Base-by-base conservation (phyloP, 768 basidiomycete genomes). In the Leucogyrophana mollusca region DNA sequence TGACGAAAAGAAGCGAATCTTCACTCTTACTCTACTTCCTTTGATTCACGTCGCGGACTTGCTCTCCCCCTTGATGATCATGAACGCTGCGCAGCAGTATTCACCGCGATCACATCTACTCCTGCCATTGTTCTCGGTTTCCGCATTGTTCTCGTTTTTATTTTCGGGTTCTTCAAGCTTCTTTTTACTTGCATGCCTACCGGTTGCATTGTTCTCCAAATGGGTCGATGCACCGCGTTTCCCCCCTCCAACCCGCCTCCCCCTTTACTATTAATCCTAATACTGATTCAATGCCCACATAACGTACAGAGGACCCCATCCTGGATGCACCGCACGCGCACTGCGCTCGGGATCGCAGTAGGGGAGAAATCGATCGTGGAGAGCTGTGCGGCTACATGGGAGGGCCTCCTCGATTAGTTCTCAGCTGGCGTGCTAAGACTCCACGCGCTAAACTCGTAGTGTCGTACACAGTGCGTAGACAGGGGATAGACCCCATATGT, bases 351-450 rank as follows among this genome's bases (percentile, higher is more conserved):
- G 6, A 51, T 80, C 41, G 71, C 73, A 35, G 64, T 82, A 51
- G 68, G 69, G 4, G 81, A 83, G 50, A 56, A 63, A 25, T 79
- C 81, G 3, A 64, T 84, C 32, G 62, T 83, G 49, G 73, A 81
- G 45, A 73, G 74, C 47, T 81, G 81, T 52, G 60, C 65, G 38
- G 65, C 70, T 34, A 53, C 60, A 23, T 83, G 77, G 82, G 62
- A 49, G 14, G 68, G 36, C 16, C 21, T 64, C 36, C 36, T 56
- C 23, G 9, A 30, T 30, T 6, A 30, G 6, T 30, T 30, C 13
- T 30, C 7, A 13, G 6, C 7, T 30, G 13, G 27, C 13, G 13
- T 6, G 27, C 27, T 30, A 6, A 6, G 13, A 6, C 27, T 13
- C 27, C 27, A 30, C 6, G 27, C 27, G 13, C 27, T 30, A 30